Percentiles rank a stretch among this genome's conserved stretches.
phyloP scores from a whole-genome alignment of 306 rosid genomes.

The Casuarina equisetifolia region DNA sequence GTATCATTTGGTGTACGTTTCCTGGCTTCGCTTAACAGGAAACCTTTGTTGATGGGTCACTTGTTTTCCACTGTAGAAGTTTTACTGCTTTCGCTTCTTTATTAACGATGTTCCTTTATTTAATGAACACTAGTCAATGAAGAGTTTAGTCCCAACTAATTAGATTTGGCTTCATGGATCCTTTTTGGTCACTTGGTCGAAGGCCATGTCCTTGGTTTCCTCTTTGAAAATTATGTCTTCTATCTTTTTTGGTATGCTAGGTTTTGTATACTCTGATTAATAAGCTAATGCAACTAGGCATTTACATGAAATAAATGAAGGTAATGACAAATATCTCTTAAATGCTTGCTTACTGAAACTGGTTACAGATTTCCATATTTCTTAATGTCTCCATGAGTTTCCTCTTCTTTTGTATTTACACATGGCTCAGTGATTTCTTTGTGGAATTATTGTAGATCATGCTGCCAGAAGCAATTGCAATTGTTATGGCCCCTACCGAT shows the following conservation, averaged over 20 bases:
- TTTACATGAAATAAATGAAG: background rate
- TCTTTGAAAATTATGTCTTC: background rate
- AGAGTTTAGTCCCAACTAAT: background rate
- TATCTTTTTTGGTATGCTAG: background rate
- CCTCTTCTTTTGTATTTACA: constrained; percentile 8
- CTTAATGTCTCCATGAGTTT: background rate
- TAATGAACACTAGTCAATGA: background rate
- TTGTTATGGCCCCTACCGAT: constrained; percentile 99
- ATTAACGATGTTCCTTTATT: background rate
- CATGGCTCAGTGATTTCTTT: constrained; percentile 24
- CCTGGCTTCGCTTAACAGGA: background rate
- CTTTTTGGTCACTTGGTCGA: background rate
- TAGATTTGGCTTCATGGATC: background rate
- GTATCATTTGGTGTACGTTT: constrained; percentile 13
- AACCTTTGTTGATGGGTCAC: background rate
- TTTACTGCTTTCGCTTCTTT: background rate
- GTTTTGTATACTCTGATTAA: background rate
- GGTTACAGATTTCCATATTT: background rate
- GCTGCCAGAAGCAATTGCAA: constrained; percentile 98
- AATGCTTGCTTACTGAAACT: background rate
- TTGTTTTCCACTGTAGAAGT: background rate
- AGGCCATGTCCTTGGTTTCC: background rate
- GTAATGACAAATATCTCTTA: background rate
- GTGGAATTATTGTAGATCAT: constrained; percentile 67
- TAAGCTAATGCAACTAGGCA: background rate